These are phyloP conservation scores for Rhodotorula mucilaginosa DNA, from an alignment of 1,284 basidiomycete species.

Conservation along the genomic window DNA sequence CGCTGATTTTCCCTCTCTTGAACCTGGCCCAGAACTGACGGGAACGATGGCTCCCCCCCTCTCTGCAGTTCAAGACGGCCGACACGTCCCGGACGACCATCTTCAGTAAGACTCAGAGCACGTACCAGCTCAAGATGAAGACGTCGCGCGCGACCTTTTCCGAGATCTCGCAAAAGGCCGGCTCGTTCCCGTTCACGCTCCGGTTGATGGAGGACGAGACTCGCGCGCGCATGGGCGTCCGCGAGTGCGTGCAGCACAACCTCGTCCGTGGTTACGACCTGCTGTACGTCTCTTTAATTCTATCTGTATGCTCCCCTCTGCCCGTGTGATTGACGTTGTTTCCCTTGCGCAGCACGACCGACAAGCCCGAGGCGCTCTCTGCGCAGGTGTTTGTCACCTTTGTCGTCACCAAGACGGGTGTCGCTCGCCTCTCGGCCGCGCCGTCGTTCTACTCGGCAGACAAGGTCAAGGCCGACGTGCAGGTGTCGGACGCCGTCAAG, in stretches of 20 bases:
- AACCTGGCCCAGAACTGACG: too few relatives aligned
- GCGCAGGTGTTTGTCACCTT: constrained; percentile 45
- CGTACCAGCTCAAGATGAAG: constrained; percentile 97
- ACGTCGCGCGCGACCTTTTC: constrained; percentile 90
- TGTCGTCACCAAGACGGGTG: constrained; percentile 46
- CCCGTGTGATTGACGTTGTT: neutral
- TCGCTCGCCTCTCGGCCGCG: constrained; percentile 51
- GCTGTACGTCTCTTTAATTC: constrained; percentile 31
- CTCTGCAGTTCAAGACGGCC: constrained; percentile 34
- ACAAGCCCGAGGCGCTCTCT: constrained; percentile 38
- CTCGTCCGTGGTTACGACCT: constrained; percentile 88
- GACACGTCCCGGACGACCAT: constrained; percentile 74
- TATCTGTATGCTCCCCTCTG: neutral
- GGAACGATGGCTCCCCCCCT: neutral
- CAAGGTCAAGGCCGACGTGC: constrained; percentile 81
- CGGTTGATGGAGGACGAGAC: constrained; percentile 93
- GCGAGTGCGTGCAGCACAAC: constrained; percentile 91
- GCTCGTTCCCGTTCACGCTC: constrained; percentile 96
- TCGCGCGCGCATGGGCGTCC: constrained; percentile 87
- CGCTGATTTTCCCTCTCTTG: neutral
- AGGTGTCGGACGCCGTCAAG: constrained; percentile 83
- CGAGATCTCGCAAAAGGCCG: constrained; percentile 96
- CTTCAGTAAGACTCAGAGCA: constrained; percentile 75
- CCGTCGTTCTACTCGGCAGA: constrained; percentile 91
- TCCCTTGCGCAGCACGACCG: constrained; percentile 34